Evolutionary conservation across 306 rosid species (phyloP), one percentile per base, ranked within the genome.

Genomic region (Trifolium subterraneum): DNA sequence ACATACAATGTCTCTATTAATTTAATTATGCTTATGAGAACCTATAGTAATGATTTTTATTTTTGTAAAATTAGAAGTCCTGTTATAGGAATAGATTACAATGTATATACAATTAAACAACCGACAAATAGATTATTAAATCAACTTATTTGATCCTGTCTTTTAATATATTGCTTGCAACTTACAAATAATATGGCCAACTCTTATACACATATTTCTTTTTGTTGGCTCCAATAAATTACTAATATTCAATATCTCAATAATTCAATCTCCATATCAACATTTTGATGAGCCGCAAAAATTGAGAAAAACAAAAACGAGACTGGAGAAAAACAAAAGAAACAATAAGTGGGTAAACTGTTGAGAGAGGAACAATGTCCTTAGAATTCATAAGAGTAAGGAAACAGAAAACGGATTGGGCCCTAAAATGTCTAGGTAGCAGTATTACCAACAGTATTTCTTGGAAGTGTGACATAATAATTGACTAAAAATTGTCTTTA

Each of bases 241-340:
- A 25, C 29, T 51, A 19, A 19, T 18, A 4, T 52, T 52, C 15
- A 54, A 9, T 52, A 23, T 58, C 20, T 58, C 36, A 23, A 23
- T 13, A 23, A 25, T 58, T 58, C 35, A 58, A 58, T 58, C 64
- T 58, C 64, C 64, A 23, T 4, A 29, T 23, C 16, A 58, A 58
- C 22, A 33, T 20, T 16, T 61, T 20, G 18, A 12, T 9, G 3
- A 54, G 83, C 79, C 79, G 83, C 71, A 79, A 64, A 59, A 36
- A 14, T 67, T 72, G 79, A 66, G 71, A 33, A 48, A 50, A 33
- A 14, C n/a, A 15, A 22, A 59, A 62, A 8, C 41, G 12, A 27
- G 20, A 16, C 14, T 2, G 23, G 3, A 12, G 11, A 48, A 48
- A 31, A 38, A 38, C 0, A 38, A 31, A 33, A 51, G 31, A 13